Evolutionary conservation across 2,329 filamentous ascomycete genomes (phyloP).

Genomic region (Colletotrichum liaoningense): DNA sequence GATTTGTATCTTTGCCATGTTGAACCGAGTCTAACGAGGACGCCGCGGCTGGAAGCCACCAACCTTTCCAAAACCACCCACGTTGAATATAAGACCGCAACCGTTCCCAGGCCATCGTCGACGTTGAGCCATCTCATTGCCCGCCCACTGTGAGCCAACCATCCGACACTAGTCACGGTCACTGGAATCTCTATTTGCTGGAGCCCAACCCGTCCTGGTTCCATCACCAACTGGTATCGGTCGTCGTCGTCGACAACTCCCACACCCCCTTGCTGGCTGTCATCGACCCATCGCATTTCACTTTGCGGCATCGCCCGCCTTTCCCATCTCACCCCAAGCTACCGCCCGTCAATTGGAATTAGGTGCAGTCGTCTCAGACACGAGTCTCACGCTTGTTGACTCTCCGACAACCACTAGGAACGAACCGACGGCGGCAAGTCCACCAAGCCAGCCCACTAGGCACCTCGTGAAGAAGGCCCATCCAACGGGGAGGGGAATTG

Average conservation of each 20-base stretch:
- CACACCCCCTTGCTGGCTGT: not conserved
- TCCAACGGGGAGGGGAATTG: slow-evolving; percentile 7
- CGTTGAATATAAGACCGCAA: slow-evolving; percentile 36
- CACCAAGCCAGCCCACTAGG: not conserved
- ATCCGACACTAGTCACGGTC: slow-evolving; percentile 11
- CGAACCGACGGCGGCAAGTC: slow-evolving; percentile 12
- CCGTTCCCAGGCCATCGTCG: slow-evolving; percentile 26
- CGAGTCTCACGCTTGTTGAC: slow-evolving; percentile 29
- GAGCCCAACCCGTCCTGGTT: not conserved
- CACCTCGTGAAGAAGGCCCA: slow-evolving; percentile 18
- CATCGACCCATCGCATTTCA: slow-evolving; percentile 9
- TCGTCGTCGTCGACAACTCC: not conserved
- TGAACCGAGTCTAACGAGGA: not conserved
- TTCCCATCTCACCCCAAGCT: not conserved
- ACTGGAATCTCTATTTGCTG: not conserved
- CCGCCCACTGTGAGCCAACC: not conserved
- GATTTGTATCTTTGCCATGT: slow-evolving; percentile 9
- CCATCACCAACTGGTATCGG: not conserved
- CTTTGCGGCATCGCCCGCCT: not conserved
- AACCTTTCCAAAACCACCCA: slow-evolving; percentile 15
- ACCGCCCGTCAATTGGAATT: slow-evolving; percentile 4
- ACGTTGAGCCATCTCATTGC: slow-evolving; percentile 27
- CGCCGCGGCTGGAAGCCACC: not conserved
- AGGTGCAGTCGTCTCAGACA: slow-evolving; percentile 27
- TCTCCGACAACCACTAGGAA: slow-evolving; percentile 18